Conservation (phyloP, 169 alveolate species). For the Plasmodium gaboni region DNA sequence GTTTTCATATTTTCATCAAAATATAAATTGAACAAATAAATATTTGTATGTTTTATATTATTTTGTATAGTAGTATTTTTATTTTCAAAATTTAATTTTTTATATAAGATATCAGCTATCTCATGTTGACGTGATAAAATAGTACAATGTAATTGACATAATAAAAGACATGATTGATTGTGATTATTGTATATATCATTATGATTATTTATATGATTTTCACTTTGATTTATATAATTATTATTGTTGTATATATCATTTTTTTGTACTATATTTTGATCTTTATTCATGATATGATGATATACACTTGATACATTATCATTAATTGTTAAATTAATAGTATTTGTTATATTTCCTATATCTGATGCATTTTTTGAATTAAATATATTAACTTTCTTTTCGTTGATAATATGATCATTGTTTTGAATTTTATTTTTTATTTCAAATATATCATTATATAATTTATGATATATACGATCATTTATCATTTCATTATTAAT, state of each 20-base stretch:
- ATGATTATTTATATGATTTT: neutral
- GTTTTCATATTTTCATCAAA: constrained; percentile 29
- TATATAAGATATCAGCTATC: neutral
- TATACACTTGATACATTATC: neutral
- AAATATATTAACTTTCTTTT: neutral
- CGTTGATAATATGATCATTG: neutral
- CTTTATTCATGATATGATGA: neutral
- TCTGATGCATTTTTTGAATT: neutral
- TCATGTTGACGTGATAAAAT: neutral
- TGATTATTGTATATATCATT: neutral
- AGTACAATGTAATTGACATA: constrained; percentile 36
- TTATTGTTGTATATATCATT: neutral
- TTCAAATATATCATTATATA: constrained; percentile 9
- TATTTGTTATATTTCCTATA: neutral
- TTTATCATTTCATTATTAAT: neutral
- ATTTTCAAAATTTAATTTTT: neutral
- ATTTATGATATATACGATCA: neutral
- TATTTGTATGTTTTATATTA: neutral
- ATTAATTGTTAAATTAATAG: neutral
- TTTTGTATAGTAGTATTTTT: neutral
- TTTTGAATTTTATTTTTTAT: constrained; percentile 15
- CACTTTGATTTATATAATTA: neutral
- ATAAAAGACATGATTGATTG: constrained; percentile 5
- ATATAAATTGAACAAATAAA: constrained; percentile 7
- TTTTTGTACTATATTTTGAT: neutral